These are phyloP conservation scores for Protostelium mycophagum DNA, from an alignment of 78 protist genomes.

Conservation along the genomic window DNA sequence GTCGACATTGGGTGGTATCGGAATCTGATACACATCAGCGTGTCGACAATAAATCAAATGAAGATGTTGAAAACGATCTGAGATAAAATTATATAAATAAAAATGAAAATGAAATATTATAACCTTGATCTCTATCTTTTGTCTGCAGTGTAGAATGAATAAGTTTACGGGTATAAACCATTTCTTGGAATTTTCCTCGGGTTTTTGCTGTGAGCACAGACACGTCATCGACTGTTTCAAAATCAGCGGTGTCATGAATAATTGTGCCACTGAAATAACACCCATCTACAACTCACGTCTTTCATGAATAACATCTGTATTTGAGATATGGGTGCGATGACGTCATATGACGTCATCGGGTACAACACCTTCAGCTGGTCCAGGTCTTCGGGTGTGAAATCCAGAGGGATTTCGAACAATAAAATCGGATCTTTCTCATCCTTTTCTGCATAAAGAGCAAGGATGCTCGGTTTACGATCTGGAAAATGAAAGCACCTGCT, in stretches of 20 bases:
- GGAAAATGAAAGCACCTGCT: background rate
- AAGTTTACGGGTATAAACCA: background rate
- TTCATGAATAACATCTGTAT: background rate
- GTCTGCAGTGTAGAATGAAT: background rate
- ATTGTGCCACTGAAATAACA: background rate
- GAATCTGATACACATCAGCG: background rate
- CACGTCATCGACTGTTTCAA: too few species aligned
- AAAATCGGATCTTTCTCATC: background rate
- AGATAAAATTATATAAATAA: too few species aligned
- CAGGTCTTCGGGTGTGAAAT: background rate
- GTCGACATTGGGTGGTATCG: background rate
- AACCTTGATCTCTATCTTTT: background rate
- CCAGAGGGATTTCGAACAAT: background rate
- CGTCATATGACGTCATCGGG: background rate
- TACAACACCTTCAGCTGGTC: background rate
- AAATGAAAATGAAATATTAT: background rate
- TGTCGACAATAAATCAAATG: too few species aligned
- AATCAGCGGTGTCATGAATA: background rate
- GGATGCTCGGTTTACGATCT: background rate
- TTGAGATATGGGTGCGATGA: background rate
- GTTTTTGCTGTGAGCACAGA: background rate
- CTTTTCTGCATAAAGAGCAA: background rate
- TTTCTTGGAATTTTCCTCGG: background rate
- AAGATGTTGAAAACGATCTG: background rate
- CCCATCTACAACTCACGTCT: background rate